Conservation (phyloP, 768 basidiomycete genomes). For the Asterophora lycoperdoides region DNA sequence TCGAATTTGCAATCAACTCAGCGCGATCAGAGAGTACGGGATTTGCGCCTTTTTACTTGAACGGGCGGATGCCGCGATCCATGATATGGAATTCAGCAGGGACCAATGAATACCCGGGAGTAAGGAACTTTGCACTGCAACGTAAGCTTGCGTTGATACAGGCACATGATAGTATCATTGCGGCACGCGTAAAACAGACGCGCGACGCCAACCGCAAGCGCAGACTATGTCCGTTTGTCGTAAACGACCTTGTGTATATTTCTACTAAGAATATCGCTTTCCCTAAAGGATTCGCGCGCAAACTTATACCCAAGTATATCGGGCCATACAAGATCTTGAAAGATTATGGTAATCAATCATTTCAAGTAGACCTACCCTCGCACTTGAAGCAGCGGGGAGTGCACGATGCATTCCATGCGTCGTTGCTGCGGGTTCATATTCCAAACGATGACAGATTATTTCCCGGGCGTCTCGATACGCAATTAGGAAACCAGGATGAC, state of each 20-base stretch:
- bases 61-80: constrained; percentile 24
- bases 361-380: neutral
- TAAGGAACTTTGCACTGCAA: constrained; percentile 19
- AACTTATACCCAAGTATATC: constrained; percentile 28
- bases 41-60: constrained; percentile 1
- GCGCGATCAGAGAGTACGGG: constrained; percentile 3
- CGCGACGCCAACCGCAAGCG: constrained; percentile 20
- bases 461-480: too few relatives aligned
- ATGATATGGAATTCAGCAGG: constrained; percentile 24
- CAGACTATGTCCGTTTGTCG: constrained; percentile 12
- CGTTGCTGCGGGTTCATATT: neutral
- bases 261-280: constrained; percentile 25
- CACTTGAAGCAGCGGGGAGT: too few relatives aligned
- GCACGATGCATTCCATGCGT: neutral
- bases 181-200: constrained; percentile 23
- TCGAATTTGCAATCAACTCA: constrained; percentile 6
- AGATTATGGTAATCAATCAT: constrained; percentile 14
- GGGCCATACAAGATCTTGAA: constrained; percentile 24
- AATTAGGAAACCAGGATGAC: too few relatives aligned
- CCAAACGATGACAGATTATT: too few relatives aligned
- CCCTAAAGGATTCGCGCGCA: constrained; percentile 22
- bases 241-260: constrained; percentile 27
- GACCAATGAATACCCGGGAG: constrained; percentile 24
- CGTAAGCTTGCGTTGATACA: constrained; percentile 20
- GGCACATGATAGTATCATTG: constrained; percentile 26